A percentile compares a stretch with the other conserved stretches of the same genome.
Conservation (phyloP, 2,329 filamentous ascomycete genomes). For the Onygenales sp. region DNA sequence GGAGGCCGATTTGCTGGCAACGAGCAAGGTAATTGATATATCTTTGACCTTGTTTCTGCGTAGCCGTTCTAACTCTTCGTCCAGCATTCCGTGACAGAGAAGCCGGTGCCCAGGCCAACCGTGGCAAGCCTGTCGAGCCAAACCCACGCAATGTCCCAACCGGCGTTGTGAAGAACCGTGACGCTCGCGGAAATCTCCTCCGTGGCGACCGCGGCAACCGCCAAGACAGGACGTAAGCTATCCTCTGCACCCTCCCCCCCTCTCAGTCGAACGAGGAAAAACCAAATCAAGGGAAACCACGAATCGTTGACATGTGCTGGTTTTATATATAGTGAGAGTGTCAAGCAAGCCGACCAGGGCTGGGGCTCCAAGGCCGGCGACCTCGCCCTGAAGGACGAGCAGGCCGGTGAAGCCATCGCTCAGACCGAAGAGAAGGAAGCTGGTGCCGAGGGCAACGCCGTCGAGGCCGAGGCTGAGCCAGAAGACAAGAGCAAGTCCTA, state of each 20-base stretch:
- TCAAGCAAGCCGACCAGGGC: constrained; percentile 58
- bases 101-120: constrained; percentile 74
- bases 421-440: constrained; percentile 72
- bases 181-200: constrained; percentile 48
- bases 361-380: constrained; percentile 80
- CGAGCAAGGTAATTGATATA: constrained; percentile 61
- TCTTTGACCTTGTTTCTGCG: constrained; percentile 5
- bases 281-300: background rate
- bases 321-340: constrained; percentile 26
- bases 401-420: constrained; percentile 82
- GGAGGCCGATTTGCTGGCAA: constrained; percentile 56
- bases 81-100: constrained; percentile 82
- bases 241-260: constrained; percentile 11
- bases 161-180: constrained; percentile 38
- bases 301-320: background rate
- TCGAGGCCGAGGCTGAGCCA: constrained; percentile 44
- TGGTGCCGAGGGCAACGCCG: constrained; percentile 37
- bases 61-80: constrained; percentile 5
- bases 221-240: constrained; percentile 48
- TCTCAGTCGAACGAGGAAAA: constrained; percentile 9
- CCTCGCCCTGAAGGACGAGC: constrained; percentile 82
- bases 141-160: constrained; percentile 34
- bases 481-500: constrained; percentile 89
- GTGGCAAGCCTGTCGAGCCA: constrained; percentile 68
- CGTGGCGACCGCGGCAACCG: constrained; percentile 56